phyloP scores from a whole-genome alignment of 1,284 basidiomycete genomes.

The Grifola frondosa region DNA sequence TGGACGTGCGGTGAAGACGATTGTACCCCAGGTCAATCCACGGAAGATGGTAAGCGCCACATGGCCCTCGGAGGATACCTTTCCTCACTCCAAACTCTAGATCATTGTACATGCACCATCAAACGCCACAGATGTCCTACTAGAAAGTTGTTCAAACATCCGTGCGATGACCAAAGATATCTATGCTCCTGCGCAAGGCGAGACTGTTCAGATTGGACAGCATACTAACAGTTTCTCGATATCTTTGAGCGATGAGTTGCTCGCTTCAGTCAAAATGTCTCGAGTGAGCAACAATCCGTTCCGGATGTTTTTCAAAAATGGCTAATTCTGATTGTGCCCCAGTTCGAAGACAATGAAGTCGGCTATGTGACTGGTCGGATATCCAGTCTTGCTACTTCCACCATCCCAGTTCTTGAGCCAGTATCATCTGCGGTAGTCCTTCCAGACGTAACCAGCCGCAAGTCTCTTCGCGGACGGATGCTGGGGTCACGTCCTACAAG shows the following conservation, averaged over 20 bases:
- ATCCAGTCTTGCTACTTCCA: conserved; percentile 77
- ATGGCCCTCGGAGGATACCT: not conserved
- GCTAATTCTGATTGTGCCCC: conserved; percentile 11
- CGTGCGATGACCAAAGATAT: conserved; percentile 90
- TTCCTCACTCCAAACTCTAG: conserved; percentile 41
- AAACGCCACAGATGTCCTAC: conserved; percentile 67
- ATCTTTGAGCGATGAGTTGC: conserved; percentile 86
- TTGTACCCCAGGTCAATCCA: conserved; percentile 95
- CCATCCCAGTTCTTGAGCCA: conserved; percentile 68
- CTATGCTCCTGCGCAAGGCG: conserved; percentile 72
- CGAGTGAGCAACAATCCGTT: conserved; percentile 54
- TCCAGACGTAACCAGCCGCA: conserved; percentile 28
- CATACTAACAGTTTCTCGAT: conserved; percentile 95
- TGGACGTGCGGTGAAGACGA: conserved; percentile 94
- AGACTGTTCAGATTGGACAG: conserved; percentile 88
- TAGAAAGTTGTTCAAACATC: conserved; percentile 79
- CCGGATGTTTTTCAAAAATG: not conserved
- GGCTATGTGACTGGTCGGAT: conserved; percentile 88
- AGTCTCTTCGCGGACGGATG: conserved; percentile 38
- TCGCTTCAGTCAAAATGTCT: conserved; percentile 83
- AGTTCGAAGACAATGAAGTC: conserved; percentile 98
- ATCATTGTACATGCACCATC: conserved; percentile 83
- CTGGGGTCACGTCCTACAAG: conserved; percentile 62
- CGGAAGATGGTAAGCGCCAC: conserved; percentile 75
- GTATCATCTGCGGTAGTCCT: conserved; percentile 21